Conservation (phyloP, 1,284 basidiomycete species). For the Papiliotrema terrestris region DNA sequence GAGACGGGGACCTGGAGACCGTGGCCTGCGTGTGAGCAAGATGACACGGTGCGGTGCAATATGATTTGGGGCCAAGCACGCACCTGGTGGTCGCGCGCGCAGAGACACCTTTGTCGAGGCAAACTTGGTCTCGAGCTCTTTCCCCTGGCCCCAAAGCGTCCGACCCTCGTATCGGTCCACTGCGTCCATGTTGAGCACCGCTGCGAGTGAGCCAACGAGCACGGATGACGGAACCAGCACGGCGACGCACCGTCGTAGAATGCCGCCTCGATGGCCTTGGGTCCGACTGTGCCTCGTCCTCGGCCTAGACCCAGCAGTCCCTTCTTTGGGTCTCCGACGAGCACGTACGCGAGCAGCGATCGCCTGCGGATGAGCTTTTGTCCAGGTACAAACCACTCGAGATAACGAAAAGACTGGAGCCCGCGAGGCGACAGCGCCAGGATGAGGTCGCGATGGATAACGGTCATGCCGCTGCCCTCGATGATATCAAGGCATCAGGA, state of each 20-base stretch:
- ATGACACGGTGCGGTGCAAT: not conserved
- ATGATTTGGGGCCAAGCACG: constrained; percentile 9
- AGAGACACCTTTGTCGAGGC: constrained; percentile 80
- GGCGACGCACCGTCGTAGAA: constrained; percentile 58
- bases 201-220: constrained; percentile 9
- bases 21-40: constrained; percentile 59
- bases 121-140: constrained; percentile 74
- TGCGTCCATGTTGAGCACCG: constrained; percentile 64
- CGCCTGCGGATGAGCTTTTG: no score
- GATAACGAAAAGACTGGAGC: not conserved
- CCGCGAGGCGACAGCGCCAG: no score
- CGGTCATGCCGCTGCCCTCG: no score
- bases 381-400: not conserved
- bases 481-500: no score
- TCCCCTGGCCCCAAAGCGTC: constrained; percentile 68
- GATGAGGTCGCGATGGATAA: no score
- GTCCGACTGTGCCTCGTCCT: constrained; percentile 64
- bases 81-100: constrained; percentile 74
- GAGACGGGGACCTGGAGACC: constrained; percentile 86
- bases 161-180: constrained; percentile 84
- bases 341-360: constrained; percentile 54
- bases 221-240: no score
- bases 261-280: constrained; percentile 63
- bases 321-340: constrained; percentile 78
- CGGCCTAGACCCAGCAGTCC: constrained; percentile 89